Percentiles rank a stretch among this genome's conserved stretches.
Conservation (phyloP, 2,329 filamentous ascomycete genomes). For the Aspergillus novoparasiticus region DNA sequence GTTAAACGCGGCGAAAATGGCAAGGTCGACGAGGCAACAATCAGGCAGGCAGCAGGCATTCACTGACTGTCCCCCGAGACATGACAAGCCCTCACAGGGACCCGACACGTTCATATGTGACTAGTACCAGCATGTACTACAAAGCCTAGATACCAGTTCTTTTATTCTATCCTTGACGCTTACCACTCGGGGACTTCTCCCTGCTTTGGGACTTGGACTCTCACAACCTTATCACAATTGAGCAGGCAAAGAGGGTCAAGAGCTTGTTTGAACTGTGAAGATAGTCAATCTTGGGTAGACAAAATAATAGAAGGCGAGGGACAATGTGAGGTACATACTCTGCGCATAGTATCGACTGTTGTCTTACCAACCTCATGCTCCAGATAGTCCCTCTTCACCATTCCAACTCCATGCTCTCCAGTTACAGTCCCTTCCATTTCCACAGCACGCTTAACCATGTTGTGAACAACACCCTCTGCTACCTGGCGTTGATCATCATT, state of each 20-base stretch:
- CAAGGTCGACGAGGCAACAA: not conserved
- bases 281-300: constrained; percentile 20
- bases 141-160: too few species aligned
- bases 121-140: too few species aligned
- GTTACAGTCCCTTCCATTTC: constrained; percentile 73
- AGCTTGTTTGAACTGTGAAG: constrained; percentile 60
- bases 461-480: constrained; percentile 63
- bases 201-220: constrained; percentile 52
- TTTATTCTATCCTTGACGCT: not conserved
- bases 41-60: too few species aligned
- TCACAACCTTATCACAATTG: constrained; percentile 66
- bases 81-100: too few species aligned
- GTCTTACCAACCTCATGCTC: constrained; percentile 62
- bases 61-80: not conserved
- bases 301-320: not conserved
- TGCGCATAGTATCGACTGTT: constrained; percentile 67
- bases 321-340: constrained; percentile 43
- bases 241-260: constrained; percentile 65
- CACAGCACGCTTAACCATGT: constrained; percentile 70
- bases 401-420: constrained; percentile 71
- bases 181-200: constrained; percentile 55
- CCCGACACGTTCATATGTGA: too few species aligned
- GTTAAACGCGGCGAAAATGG: not conserved
- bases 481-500: constrained; percentile 58
- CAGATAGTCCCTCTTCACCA: constrained; percentile 69